phyloP scores from a whole-genome alignment of 2,329 filamentous ascomycete genomes.

The Aspergillus nomiae region DNA sequence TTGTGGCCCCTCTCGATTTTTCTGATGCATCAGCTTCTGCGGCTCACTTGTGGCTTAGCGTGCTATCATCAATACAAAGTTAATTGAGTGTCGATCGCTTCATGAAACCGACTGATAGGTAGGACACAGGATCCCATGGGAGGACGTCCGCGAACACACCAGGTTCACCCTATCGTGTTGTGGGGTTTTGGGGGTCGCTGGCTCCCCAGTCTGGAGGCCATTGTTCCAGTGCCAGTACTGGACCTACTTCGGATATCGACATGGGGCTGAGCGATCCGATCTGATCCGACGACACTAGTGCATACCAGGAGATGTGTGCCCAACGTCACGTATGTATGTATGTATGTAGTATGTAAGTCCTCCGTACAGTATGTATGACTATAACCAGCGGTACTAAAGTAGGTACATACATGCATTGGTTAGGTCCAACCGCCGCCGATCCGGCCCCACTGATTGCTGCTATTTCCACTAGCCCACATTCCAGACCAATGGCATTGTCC shows the following conservation, averaged over 20 bases:
- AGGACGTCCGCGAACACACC: neutral
- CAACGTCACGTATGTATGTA: neutral
- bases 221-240: neutral
- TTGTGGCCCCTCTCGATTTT: neutral
- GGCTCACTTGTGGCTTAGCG: slow-evolving; percentile 4
- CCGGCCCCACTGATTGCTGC: slow-evolving; percentile 7
- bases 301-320: neutral
- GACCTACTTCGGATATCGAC: neutral
- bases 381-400: slow-evolving; percentile 9
- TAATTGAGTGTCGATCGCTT: slow-evolving; percentile 2
- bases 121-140: no score
- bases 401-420: slow-evolving; percentile 14
- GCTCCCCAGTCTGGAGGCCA: no score
- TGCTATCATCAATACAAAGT: slow-evolving; percentile 3
- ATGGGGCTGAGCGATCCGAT: neutral
- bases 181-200: neutral
- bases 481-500: slow-evolving; percentile 14
- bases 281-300: neutral
- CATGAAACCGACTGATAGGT: no score
- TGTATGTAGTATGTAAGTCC: neutral
- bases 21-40: slow-evolving; percentile 5
- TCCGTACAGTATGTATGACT: neutral
- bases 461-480: slow-evolving; percentile 14
- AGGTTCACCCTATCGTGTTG: neutral
- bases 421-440: slow-evolving; percentile 13